Conservation (phyloP, 805 yeast species). For the Candida ulmi region DNA sequence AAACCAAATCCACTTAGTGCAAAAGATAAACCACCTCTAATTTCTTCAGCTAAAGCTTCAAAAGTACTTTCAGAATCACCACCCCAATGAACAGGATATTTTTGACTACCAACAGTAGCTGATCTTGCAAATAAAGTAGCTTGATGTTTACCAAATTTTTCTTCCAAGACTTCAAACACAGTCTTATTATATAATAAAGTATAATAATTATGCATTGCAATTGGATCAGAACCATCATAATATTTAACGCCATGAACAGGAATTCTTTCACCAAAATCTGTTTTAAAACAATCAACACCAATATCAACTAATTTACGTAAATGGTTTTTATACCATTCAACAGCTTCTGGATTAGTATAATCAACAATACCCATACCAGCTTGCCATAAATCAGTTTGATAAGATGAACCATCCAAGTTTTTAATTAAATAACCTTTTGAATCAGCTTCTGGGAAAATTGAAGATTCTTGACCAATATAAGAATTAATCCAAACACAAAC, state of each 20-base stretch:
- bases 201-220: conserved; percentile 18
- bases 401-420: conserved; percentile 14
- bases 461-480: conserved; percentile 18
- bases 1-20: conserved; percentile 18
- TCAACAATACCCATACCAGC: conserved; percentile 22
- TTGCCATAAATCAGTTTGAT: conserved; percentile 19
- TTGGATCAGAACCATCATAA: conserved; percentile 11
- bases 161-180: conserved; percentile 17
- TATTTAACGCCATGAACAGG: conserved; percentile 15
- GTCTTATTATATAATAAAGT: conserved; percentile 17
- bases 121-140: conserved; percentile 20
- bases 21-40: conserved; percentile 20
- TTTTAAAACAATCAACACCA: conserved; percentile 20
- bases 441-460: conserved; percentile 14
- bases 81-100: conserved; percentile 22
- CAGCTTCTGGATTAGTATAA: conserved; percentile 18
- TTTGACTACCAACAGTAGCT: conserved; percentile 19
- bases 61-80: conserved; percentile 21
- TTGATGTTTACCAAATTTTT: conserved; percentile 16
- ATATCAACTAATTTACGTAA: conserved; percentile 13
- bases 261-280: conserved; percentile 21
- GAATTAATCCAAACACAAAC: conserved; percentile 23
- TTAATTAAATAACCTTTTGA: conserved; percentile 15
- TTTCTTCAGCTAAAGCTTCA: conserved; percentile 20
- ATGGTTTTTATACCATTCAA: conserved; percentile 15